phyloP scores from a whole-genome alignment of 306 rosid species.

The Alnus rubra region DNA sequence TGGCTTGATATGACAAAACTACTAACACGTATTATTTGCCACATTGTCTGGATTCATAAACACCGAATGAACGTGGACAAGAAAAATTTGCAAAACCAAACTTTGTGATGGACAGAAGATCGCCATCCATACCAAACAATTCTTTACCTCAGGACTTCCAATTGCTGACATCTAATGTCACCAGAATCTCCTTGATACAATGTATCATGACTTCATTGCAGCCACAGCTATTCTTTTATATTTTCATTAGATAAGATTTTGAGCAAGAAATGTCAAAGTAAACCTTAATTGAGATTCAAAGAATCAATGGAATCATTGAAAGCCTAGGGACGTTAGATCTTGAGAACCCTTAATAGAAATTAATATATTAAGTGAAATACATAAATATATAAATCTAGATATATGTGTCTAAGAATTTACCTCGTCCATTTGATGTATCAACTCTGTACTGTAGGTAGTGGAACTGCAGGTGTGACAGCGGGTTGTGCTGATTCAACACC shows the following conservation, averaged over 20 bases:
- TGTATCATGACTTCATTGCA: not conserved
- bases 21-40: too few species aligned
- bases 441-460: slow-evolving; percentile 88
- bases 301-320: not conserved
- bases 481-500: slow-evolving; percentile 59
- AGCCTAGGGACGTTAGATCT: not conserved
- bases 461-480: slow-evolving; percentile 54
- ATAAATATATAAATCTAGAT: not conserved
- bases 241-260: not conserved
- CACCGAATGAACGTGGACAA: not conserved
- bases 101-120: not conserved
- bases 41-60: not conserved
- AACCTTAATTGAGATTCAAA: not conserved
- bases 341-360: not conserved
- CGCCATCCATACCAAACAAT: not conserved
- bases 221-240: not conserved
- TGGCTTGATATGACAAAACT: too few species aligned
- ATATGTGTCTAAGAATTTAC: slow-evolving; percentile 39
- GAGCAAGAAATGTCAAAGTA: not conserved
- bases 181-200: not conserved
- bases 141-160: not conserved
- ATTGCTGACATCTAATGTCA: not conserved
- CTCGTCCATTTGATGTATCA: slow-evolving; percentile 90
- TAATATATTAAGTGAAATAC: not conserved
- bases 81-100: not conserved